Evolutionary conservation across 768 basidiomycete genomes (phyloP).

Genomic region (Macrocybe gigantea): DNA sequence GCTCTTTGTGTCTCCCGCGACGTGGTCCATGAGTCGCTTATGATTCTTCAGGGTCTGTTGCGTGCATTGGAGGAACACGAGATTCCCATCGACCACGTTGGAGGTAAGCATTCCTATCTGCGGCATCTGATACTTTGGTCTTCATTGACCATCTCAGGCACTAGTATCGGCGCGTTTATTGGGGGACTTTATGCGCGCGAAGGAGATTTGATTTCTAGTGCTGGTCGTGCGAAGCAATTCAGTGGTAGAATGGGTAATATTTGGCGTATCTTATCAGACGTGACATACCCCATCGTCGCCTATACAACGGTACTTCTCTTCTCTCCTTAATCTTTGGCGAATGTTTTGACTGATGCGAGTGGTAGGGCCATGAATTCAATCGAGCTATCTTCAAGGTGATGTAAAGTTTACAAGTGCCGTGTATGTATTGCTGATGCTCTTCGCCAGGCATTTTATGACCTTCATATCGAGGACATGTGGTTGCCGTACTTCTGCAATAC

Average conservation of each 20-base stretch:
- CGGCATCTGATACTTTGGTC: background rate
- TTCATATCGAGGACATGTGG: conserved; percentile 98
- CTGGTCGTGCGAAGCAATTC: conserved; percentile 88
- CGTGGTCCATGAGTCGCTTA: conserved; percentile 4
- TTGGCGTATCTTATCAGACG: conserved; percentile 90
- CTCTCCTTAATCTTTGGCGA: conserved; percentile 3
- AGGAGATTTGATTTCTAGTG: conserved; percentile 81
- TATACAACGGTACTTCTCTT: conserved; percentile 69
- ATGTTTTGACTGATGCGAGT: background rate
- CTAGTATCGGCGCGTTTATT: conserved; percentile 88
- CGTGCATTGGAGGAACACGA: conserved; percentile 88
- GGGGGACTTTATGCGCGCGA: conserved; percentile 95
- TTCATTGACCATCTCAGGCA: conserved; percentile 37
- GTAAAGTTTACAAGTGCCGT: background rate
- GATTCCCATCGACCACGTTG: conserved; percentile 92
- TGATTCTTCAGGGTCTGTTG: conserved; percentile 69
- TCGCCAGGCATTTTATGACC: conserved; percentile 78
- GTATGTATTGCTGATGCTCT: background rate
- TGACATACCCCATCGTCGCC: conserved; percentile 87
- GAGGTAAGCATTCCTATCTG: conserved; percentile 39
- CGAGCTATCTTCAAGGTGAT: conserved; percentile 85
- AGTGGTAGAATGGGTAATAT: conserved; percentile 89
- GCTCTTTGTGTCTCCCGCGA: conserved; percentile 12
- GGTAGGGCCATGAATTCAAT: conserved; percentile 90
- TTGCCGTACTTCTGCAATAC: conserved; percentile 97